A percentile compares a stretch with the other conserved stretches of the same genome.
phyloP scores from a whole-genome alignment of 768 basidiomycete genomes.

The Lactarius akahatsu region DNA sequence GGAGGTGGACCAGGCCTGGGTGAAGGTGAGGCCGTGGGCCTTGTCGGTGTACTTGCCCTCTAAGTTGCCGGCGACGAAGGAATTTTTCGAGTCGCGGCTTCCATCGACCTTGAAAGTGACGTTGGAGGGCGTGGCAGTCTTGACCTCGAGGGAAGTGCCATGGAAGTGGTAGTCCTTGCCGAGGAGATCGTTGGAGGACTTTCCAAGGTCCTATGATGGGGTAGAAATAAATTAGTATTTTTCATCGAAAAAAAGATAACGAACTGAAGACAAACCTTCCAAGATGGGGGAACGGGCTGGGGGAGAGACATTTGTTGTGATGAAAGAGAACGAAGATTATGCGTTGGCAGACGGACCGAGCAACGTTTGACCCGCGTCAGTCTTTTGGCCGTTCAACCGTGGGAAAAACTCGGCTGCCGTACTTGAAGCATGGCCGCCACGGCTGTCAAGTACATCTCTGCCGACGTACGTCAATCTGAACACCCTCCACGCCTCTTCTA shows the following conservation, averaged over 20 bases:
- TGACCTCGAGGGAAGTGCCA: constrained; percentile 73
- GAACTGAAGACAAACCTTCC: constrained; percentile 73
- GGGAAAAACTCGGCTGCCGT: not conserved
- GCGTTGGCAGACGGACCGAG: constrained; percentile 35
- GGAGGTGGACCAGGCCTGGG: constrained; percentile 92
- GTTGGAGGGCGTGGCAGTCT: constrained; percentile 84
- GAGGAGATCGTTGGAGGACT: constrained; percentile 94
- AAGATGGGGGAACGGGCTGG: constrained; percentile 95
- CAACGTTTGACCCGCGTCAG: constrained; percentile 26
- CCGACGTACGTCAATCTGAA: constrained; percentile 37
- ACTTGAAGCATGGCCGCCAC: constrained; percentile 26
- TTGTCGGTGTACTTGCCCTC: constrained; percentile 93
- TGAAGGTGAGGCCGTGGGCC: constrained; percentile 91
- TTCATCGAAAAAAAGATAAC: constrained; percentile 1
- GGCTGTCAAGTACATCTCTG: constrained; percentile 41
- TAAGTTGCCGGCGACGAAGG: constrained; percentile 80
- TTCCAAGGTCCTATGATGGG: constrained; percentile 81
- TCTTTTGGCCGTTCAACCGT: constrained; percentile 7
- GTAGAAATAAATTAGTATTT: not conserved
- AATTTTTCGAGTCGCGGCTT: constrained; percentile 69
- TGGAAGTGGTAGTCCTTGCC: constrained; percentile 88
- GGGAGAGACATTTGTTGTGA: constrained; percentile 76
- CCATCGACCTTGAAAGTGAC: constrained; percentile 95
- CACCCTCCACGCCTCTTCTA: constrained; percentile 2
- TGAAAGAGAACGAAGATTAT: constrained; percentile 13